Evolutionary conservation across 768 basidiomycete genomes (phyloP), one percentile per base, ranked within the genome.

Genomic region (Pisolithus orientalis): DNA sequence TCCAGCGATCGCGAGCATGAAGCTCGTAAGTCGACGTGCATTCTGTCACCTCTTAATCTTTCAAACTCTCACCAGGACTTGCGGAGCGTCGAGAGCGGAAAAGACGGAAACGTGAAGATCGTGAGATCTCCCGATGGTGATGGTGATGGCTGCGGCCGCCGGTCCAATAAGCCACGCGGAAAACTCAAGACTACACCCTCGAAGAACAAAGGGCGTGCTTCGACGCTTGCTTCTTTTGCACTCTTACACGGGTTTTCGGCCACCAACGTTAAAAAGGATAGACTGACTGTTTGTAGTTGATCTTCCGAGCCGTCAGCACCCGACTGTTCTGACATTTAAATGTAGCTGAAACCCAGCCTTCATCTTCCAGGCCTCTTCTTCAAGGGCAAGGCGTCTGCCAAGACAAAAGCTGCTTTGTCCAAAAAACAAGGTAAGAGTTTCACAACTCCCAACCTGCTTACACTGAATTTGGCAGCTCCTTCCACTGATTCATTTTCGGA

Each of bases 31-130:
- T 63, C 38, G 6, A 40, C 24, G 43, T 47, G 29, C 39, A 24
- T 27, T 24, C 29, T 47, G 8, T 48, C 43, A 25, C 25, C 10
- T 21, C 39, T 28, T 6, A 28, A 6, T 14, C 43, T 6, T 25
- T 16, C 21, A 21, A 6, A 21, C 13, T 44, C 43, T 27, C 27
- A 16, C 13, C 44, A 90, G 87, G 87, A 50, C 67, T 87, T 11
- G 70, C 75, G 10, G 83, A 84, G 56, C 78, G 88, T 27, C 78
- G 84, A 13, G 80, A 86, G 54, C 75, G 81, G 43, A 83, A 84
- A 63, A 77, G 79, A 49, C 67, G 67, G 24, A 87, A 80, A 60
- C 77, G 77, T 21, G 76, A 73, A 73, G 2, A 81, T 85, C 37
- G 72, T 83, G 37, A 62, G 72, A 29, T 11, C 61, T 38, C 53